Evolutionary conservation across 495 filamentous ascomycete species (phyloP), one percentile per base, ranked within the genome.

Genomic region (Penicillium waksmanii): DNA sequence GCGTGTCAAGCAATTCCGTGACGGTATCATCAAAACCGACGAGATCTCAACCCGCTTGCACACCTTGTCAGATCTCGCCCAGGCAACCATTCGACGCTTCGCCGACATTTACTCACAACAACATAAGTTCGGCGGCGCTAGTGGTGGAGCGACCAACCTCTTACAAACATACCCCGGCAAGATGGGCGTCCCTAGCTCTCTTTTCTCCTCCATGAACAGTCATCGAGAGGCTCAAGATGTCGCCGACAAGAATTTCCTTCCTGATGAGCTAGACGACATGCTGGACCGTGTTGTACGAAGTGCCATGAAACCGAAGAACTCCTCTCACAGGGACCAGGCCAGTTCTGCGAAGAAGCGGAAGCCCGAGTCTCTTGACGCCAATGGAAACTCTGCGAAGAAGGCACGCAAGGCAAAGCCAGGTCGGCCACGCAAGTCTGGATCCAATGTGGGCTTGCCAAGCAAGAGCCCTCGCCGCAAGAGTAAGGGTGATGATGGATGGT

Each of bases 1-100:
- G 76, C 87, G 92, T 9, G 88, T 96, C 50, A 99, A 99, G 75
- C 89, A 93, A 73, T 89, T 90, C 21, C 84, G 86, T 19, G 96
- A 98, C 67, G 89, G 84, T 21, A 83, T 98, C 49, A 80, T 79
- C 40, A 76, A 79, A 53, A 76, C 75, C 19, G 73, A 80, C 57
- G 86, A 88, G 49, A 75, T 81, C 27, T 75, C 74, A 7, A 75
- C 68, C 18, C 75, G 77, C 27, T 83, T 98, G 23, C 96, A 96
- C 65, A 85, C 91, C 15, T 75, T 98, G n/a, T 90, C 89, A 50
- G 95, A 99, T 65, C 82, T 99, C 12, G 87, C 93, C 0, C 90
- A 96, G 73, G 82, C 86, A 1, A 82, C 92, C 44, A 89, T 98
- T 59, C 82, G 90, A 38, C 87, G 85, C 60, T 99, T 89, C 79